A percentile compares a stretch with the other conserved stretches of the same genome.
These are phyloP conservation scores for Cenococcum geophilum DNA, from an alignment of 495 filamentous ascomycete species.

Conservation along the genomic window DNA sequence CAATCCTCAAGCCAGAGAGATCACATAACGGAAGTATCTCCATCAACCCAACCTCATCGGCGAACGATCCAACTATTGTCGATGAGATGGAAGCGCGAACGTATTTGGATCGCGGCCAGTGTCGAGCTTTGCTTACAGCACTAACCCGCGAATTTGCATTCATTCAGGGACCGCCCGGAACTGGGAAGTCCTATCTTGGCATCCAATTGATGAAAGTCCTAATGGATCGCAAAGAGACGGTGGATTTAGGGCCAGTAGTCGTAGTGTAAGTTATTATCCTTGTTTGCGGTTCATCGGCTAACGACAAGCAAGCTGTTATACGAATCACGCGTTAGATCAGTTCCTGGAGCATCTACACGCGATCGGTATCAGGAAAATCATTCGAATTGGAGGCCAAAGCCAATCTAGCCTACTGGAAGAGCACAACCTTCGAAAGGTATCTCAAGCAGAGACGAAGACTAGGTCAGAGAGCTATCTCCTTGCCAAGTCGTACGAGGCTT, in stretches of 20 bases:
- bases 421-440: background rate
- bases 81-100: no score
- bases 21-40: no score
- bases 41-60: background rate
- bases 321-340: conserved; percentile 69
- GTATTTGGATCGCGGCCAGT: conserved; percentile 54
- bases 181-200: conserved; percentile 63
- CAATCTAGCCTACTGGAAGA: conserved; percentile 52
- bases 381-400: conserved; percentile 64
- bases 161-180: conserved; percentile 77
- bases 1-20: background rate
- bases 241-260: no score
- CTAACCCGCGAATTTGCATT: conserved; percentile 54
- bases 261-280: no score
- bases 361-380: conserved; percentile 51
- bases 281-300: no score
- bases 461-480: background rate
- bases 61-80: background rate
- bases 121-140: conserved; percentile 48
- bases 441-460: background rate
- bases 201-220: conserved; percentile 54
- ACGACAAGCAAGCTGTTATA: conserved; percentile 28
- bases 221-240: conserved; percentile 52
- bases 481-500: conserved; percentile 3
- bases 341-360: conserved; percentile 58